phyloP scores from a whole-genome alignment of 148 eudicot species.

The Rhododendron mucronatum region DNA sequence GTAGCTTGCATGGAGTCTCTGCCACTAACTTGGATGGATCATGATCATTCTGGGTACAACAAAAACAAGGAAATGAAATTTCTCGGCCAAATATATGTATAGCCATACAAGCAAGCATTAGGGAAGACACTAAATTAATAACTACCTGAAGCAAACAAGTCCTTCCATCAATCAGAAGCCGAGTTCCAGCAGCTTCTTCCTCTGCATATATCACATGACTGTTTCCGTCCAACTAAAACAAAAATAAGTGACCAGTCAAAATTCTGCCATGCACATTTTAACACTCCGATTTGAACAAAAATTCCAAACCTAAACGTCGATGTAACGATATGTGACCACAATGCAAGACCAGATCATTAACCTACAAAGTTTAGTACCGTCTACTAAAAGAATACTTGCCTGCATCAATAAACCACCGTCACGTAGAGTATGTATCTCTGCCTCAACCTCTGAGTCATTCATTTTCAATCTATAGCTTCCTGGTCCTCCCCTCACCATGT shows the following conservation, averaged over 20 bases:
- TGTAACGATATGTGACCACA: neutral
- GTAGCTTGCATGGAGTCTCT: constrained; percentile 97
- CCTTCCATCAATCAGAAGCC: constrained; percentile 99
- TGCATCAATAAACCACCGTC: constrained; percentile 91
- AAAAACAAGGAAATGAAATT: constrained; percentile 6
- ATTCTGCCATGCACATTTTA: neutral
- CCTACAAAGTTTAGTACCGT: neutral
- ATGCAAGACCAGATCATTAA: neutral
- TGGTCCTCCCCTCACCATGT: constrained; percentile 89
- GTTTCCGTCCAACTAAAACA: constrained; percentile 86
- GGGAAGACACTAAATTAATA: neutral
- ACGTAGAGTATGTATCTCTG: constrained; percentile 95
- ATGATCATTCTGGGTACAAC: constrained; percentile 71
- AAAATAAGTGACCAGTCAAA: constrained; percentile 13
- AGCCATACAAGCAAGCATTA: constrained; percentile 10
- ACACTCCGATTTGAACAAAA: neutral
- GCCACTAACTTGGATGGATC: constrained; percentile 98
- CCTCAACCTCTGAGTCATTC: constrained; percentile 91
- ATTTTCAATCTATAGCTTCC: constrained; percentile 87
- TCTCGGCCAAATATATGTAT: constrained; percentile 13
- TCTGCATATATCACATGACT: constrained; percentile 98
- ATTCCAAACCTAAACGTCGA: neutral
- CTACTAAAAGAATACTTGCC: constrained; percentile 34
- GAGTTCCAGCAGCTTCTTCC: constrained; percentile 99
- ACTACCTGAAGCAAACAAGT: constrained; percentile 98